Conservation (phyloP, 164 flowering plant genomes). For the grape (Vitis vinifera) region ASM3070453v1 NC_081815.1:17213501-17214000, state of each 20-base stretch:
- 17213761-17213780: slow-evolving; percentile 74
- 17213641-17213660: slow-evolving; percentile 73
- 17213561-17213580: too few species aligned
- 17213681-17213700: slow-evolving; percentile 61
- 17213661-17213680: slow-evolving; percentile 70
- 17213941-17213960: slow-evolving; percentile 76
- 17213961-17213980: too few species aligned
- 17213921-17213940: slow-evolving; percentile 76
- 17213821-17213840: slow-evolving; percentile 74
- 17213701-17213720: slow-evolving; percentile 86
- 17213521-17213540: too few species aligned
- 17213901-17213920: slow-evolving; percentile 72
- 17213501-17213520: too few species aligned
- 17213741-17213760: slow-evolving; percentile 61
- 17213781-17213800: slow-evolving; percentile 84
- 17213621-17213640: slow-evolving; percentile 29
- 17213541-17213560: too few species aligned
- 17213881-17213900: slow-evolving; percentile 91
- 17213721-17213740: slow-evolving; percentile 68
- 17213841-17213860: slow-evolving; percentile 84
- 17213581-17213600: too few species aligned
- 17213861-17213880: slow-evolving; percentile 76
- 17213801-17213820: slow-evolving; percentile 86
- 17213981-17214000: background rate
- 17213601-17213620: too few species aligned